phyloP scores from a whole-genome alignment of 2,329 filamentous ascomycete genomes.

The Gnomoniopsis smithogilvyi region DNA sequence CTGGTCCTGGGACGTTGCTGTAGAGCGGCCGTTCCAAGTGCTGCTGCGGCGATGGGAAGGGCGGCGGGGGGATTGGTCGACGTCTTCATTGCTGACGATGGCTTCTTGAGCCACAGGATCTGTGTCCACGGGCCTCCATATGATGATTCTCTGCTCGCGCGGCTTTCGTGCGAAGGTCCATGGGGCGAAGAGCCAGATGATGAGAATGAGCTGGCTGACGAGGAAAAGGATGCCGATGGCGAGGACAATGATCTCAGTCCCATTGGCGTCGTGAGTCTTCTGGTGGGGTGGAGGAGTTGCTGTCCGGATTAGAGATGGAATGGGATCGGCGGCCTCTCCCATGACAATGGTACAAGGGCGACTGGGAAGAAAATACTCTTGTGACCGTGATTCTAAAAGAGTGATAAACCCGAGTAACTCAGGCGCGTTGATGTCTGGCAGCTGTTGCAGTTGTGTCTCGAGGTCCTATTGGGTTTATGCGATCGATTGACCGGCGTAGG shows the following conservation, averaged over 20 bases:
- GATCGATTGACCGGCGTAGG: conserved; percentile 1
- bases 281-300: not conserved
- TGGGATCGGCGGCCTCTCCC: not conserved
- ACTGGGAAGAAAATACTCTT: not conserved
- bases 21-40: conserved; percentile 1
- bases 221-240: conserved; percentile 31
- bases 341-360: not conserved
- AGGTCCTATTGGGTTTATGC: not conserved
- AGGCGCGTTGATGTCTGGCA: not conserved
- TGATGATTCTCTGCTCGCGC: not conserved
- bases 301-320: not conserved
- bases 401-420: no score
- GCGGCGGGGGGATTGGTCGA: not conserved
- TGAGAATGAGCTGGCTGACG: conserved; percentile 29
- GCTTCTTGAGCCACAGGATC: not conserved
- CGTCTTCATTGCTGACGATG: not conserved
- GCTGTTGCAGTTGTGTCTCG: not conserved
- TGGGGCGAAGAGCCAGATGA: conserved; percentile 28
- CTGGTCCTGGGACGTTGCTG: not conserved
- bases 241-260: conserved; percentile 32
- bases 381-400: not conserved
- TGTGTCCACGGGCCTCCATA: not conserved
- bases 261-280: conserved; percentile 22
- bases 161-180: conserved; percentile 7
- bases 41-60: conserved; percentile 1